Evolutionary conservation across 179 eudicot genomes (phyloP), one percentile per base, ranked within the genome.

Genomic region (Vitellaria paradoxa): DNA sequence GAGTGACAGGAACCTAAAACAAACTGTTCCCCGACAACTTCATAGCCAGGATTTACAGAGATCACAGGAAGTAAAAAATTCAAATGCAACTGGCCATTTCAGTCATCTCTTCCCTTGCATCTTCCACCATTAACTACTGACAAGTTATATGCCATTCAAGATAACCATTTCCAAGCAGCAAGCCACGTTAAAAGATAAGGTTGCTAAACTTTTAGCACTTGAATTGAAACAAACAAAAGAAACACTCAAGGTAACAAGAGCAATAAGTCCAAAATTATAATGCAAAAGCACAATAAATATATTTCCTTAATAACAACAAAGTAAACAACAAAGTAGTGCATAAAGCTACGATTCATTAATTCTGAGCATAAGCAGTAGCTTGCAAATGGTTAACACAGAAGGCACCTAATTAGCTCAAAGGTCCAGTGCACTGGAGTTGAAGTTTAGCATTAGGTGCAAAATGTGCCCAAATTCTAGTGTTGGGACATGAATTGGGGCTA

Each of bases 181-280:
- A 23, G 6, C 11, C 68, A 64, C 68, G 30, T 42, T 24, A 64
- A 6, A 64, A 24, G n/a, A 26, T 26, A 64, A 18, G 15, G 45
- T 13, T 40, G 68, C 68, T 26, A 18, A 18, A 64, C 45, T 11
- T 64, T 26, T 64, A 64, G 14, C 40, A 23, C 30, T 62, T 20
- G 24, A 62, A 62, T 21, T 62, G 66, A 62, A 62, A 62, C 68
- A 64, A 64, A 26, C 42, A 64, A 64, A 26, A 26, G n/a, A 26
- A 5, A 23, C 5, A 17, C 13, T 18, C 13, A 64, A 30, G 37
- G 21, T 64, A 64, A 18, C 42, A 26, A 64, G 45, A 64, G 68
- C 6, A 37, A 18, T 65, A 18, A 14, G 30, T 65, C 20, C 21
- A 37, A 42, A 65, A 65, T 15, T 7, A 11, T 40, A 37, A 65